Conservation (phyloP, 805 yeast genomes). For the Candida easanensis region DNA sequence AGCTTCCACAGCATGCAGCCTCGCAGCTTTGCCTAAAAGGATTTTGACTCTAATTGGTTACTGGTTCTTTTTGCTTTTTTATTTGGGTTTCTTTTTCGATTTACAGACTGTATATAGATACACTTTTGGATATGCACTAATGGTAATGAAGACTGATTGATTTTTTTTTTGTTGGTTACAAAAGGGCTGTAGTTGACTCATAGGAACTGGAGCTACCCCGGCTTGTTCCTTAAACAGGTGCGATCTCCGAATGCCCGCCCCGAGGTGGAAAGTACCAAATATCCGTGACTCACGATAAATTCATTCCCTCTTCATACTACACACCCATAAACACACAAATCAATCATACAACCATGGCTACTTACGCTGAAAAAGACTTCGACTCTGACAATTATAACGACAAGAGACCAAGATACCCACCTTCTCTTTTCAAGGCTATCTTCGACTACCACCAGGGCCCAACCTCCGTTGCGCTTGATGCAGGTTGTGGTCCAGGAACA, state of each 20-base stretch:
- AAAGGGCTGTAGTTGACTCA: too few species aligned
- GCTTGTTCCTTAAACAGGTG: too few species aligned
- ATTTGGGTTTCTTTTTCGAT: neutral
- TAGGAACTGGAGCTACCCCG: neutral
- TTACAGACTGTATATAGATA: conserved; percentile 1
- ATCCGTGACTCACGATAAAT: too few species aligned
- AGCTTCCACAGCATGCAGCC: conserved; percentile 12
- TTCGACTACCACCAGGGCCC: conserved; percentile 37
- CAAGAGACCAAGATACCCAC: conserved; percentile 64
- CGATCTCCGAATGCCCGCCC: too few species aligned
- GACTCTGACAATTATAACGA: conserved; percentile 46
- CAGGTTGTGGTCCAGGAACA: conserved; percentile 74
- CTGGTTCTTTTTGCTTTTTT: neutral
- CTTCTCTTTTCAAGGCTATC: conserved; percentile 42
- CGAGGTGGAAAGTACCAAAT: too few species aligned
- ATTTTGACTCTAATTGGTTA: too few species aligned
- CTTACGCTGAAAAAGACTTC: conserved; percentile 50
- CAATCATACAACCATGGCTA: conserved; percentile 50
- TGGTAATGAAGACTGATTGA: neutral
- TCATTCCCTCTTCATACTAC: too few species aligned
- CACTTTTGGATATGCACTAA: neutral
- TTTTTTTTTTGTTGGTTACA: too few species aligned
- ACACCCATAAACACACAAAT: too few species aligned
- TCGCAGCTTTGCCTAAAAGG: neutral
- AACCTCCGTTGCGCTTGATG: conserved; percentile 46